phyloP scores from a whole-genome alignment of 2,329 filamentous ascomycete genomes.

The Nemania abortiva region DNA sequence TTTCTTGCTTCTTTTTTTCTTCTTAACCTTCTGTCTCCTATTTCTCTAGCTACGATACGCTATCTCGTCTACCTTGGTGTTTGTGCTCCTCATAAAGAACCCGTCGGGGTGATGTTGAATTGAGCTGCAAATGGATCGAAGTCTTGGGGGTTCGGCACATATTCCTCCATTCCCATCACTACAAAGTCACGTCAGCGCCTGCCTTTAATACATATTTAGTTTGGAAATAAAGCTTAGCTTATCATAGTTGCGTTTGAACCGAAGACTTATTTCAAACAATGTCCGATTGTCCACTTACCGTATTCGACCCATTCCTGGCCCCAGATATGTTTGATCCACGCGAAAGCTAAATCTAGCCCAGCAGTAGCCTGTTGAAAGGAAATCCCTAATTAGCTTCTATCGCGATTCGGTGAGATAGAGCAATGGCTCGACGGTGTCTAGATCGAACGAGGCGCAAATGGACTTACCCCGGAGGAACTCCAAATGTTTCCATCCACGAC shows the following conservation, averaged over 20 bases:
- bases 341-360: slow-evolving; percentile 54
- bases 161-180: slow-evolving; percentile 66
- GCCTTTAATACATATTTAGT: not conserved
- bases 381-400: not conserved
- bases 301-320: slow-evolving; percentile 59
- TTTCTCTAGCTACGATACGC: no score
- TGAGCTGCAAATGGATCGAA: slow-evolving; percentile 49
- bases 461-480: slow-evolving; percentile 68
- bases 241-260: not conserved
- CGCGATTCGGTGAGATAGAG: not conserved
- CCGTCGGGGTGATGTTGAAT: slow-evolving; percentile 44
- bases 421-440: not conserved
- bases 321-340: slow-evolving; percentile 59
- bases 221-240: not conserved
- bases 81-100: slow-evolving; percentile 11
- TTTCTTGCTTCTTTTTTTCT: no score
- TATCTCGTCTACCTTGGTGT: not conserved
- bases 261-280: no score
- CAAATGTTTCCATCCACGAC: slow-evolving; percentile 71
- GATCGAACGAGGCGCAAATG: not conserved
- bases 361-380: slow-evolving; percentile 43
- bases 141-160: slow-evolving; percentile 53
- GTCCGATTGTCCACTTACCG: not conserved
- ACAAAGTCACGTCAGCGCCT: slow-evolving; percentile 9
- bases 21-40: no score